Evolutionary conservation across 1,284 basidiomycete species (phyloP).

Genomic region (Apiotrichum laibachii): DNA sequence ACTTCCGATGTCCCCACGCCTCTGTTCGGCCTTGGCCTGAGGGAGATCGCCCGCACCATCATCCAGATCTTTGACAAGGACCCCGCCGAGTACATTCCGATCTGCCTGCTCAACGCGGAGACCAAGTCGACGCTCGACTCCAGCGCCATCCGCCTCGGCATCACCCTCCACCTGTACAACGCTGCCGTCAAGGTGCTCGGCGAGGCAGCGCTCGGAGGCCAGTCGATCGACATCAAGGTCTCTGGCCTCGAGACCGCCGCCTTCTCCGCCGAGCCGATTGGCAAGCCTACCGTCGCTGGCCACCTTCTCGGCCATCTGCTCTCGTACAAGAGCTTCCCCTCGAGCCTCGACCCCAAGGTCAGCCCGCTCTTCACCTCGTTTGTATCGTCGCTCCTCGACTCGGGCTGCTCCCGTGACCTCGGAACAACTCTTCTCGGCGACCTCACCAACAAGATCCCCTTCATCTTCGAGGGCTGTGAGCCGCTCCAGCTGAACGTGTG

Average conservation of each 20-base stretch:
- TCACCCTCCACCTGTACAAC: slow-evolving; percentile 29
- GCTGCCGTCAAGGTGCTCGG: slow-evolving; percentile 26
- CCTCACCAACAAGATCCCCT: slow-evolving; percentile 41
- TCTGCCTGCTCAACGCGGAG: slow-evolving; percentile 25
- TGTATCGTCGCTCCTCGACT: slow-evolving; percentile 22
- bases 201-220: slow-evolving; percentile 16
- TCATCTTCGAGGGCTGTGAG: slow-evolving; percentile 36
- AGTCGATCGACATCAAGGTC: slow-evolving; percentile 3
- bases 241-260: slow-evolving; percentile 11
- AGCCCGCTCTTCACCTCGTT: slow-evolving; percentile 21
- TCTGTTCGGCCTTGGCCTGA: slow-evolving; percentile 26
- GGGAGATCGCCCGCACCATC: slow-evolving; percentile 26
- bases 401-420: slow-evolving; percentile 21
- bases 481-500: slow-evolving; percentile 39
- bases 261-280: slow-evolving; percentile 25
- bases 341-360: slow-evolving; percentile 14
- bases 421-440: slow-evolving; percentile 39
- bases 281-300: slow-evolving; percentile 25
- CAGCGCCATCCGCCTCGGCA: slow-evolving; percentile 22
- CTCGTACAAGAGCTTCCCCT: slow-evolving; percentile 21
- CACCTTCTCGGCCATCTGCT: slow-evolving; percentile 34
- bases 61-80: slow-evolving; percentile 32
- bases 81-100: slow-evolving; percentile 35
- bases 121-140: slow-evolving; percentile 18
- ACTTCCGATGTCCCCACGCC: slow-evolving; percentile 21